Evolutionary conservation across 2,329 filamentous ascomycete species (phyloP).

Genomic region (Tolypocladium cylindrosporum): DNA sequence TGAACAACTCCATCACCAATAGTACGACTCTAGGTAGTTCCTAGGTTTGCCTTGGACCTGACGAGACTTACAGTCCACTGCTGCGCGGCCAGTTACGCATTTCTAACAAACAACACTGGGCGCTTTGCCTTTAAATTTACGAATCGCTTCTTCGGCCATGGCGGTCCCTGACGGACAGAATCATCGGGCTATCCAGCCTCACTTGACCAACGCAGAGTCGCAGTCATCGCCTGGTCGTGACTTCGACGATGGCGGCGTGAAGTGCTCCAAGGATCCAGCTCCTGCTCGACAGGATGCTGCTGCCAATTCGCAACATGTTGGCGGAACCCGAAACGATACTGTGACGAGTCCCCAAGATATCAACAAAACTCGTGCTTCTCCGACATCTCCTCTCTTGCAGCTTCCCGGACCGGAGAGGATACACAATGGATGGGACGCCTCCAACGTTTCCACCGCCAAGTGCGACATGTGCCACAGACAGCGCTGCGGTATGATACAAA

Average conservation of each 20-base stretch:
- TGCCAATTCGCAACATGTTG: background rate
- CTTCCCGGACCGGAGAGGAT: constrained; percentile 2
- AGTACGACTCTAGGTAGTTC: background rate
- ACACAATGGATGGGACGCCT: constrained; percentile 11
- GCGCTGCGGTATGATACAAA: constrained; percentile 12
- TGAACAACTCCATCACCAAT: background rate
- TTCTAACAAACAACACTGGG: background rate
- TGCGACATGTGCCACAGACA: constrained; percentile 15
- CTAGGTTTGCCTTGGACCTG: background rate
- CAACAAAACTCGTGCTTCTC: background rate
- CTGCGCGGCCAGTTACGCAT: background rate
- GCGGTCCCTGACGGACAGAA: background rate
- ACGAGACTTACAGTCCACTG: background rate
- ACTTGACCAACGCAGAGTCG: background rate
- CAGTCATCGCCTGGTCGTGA: background rate
- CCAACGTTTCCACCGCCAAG: constrained; percentile 13
- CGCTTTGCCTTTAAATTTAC: background rate
- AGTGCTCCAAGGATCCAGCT: background rate
- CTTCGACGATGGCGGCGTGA: background rate
- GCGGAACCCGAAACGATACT: background rate
- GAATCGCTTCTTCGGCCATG: background rate
- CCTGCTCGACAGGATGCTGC: background rate
- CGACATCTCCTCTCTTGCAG: background rate
- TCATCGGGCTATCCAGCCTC: background rate
- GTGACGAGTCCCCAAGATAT: background rate